phyloP scores from a whole-genome alignment of 1,139 yeast genomes.

The Zygotorulaspora mrakii region DNA sequence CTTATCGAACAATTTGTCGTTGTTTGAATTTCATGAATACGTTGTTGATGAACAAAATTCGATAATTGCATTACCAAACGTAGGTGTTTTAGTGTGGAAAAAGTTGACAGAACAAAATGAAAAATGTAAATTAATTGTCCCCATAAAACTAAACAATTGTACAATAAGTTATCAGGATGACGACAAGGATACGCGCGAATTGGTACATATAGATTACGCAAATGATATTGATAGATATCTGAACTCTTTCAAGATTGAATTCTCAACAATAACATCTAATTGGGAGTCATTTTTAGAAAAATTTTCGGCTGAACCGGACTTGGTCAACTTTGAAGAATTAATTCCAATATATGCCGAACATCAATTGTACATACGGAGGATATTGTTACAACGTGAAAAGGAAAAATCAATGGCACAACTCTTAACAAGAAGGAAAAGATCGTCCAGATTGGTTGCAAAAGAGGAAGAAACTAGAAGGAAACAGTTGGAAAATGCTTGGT shows the following conservation, averaged over 20 bases:
- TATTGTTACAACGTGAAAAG: constrained; percentile 28
- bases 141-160: constrained; percentile 34
- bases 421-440: constrained; percentile 33
- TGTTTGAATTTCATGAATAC: constrained; percentile 29
- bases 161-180: constrained; percentile 25
- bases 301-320: constrained; percentile 9
- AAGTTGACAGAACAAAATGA: constrained; percentile 11
- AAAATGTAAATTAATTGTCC: constrained; percentile 20
- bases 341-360: constrained; percentile 26
- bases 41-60: constrained; percentile 26
- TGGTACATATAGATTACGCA: constrained; percentile 33
- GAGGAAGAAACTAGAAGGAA: constrained; percentile 34
- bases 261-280: constrained; percentile 25
- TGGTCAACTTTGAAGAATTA: constrained; percentile 18
- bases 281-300: constrained; percentile 29
- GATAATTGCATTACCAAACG: constrained; percentile 33
- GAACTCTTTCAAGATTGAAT: constrained; percentile 23
- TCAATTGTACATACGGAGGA: constrained; percentile 28
- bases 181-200: constrained; percentile 20
- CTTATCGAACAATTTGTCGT: constrained; percentile 33
- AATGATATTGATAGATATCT: constrained; percentile 33
- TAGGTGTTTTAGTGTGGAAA: constrained; percentile 31
- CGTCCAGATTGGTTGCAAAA: constrained; percentile 35
- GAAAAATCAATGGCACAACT: constrained; percentile 31
- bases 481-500: constrained; percentile 30